Base-by-base conservation (phyloP, 257 asterid genomes). In the Gentiana macrophylla region DNA sequence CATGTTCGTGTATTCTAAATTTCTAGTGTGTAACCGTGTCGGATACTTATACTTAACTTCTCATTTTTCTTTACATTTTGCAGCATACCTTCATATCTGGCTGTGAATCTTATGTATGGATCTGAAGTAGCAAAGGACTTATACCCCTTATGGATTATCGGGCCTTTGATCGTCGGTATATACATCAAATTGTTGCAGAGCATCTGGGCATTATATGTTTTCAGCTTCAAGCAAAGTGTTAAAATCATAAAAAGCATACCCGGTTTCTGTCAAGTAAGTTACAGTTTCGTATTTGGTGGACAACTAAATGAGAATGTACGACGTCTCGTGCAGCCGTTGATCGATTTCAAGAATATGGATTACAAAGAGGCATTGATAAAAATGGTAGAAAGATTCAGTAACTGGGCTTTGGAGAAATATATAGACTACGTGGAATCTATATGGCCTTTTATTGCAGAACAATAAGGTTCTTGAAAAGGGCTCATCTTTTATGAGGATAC, bases 371-470 rank as follows among this genome's bases (percentile, higher is more conserved):
- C 53, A 50, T 54, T 65, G 0, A 61, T 60, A 71, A 72, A 68
- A 49, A 78, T 46, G 71, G n/a, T 70, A 74, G 70, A 74, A 79
- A 80, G 64, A 62, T 44, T 86, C 55, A 71, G 62, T 60, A 69
- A 53, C 45, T 64, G 75, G 80, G 64, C 76, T 48, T 52, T 60
- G 66, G 96, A 84, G 67, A 82, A 72, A 54, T 75, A 76, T 69
- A 62, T 90, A 67, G 98, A 90, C 71, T 74, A 61, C 59, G 45
- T 79, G 10, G 95, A 79, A 68, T 75, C 73, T 4, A 67, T 84
- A 57, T 84, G 98, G 98, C 98, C 98, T 3, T 76, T 63, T 84
- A 82, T 66, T 72, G 81, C 77, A 67, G 89, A 70, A 76, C 84
- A 35, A 69, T 73, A 70, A 79, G 98, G 70, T 71, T 80, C 67